A percentile compares a stretch with the other conserved stretches of the same genome.
These are phyloP conservation scores for Tetrastigma voinierianum DNA, from an alignment of 164 flowering plant species.

Conservation along the genomic window DNA sequence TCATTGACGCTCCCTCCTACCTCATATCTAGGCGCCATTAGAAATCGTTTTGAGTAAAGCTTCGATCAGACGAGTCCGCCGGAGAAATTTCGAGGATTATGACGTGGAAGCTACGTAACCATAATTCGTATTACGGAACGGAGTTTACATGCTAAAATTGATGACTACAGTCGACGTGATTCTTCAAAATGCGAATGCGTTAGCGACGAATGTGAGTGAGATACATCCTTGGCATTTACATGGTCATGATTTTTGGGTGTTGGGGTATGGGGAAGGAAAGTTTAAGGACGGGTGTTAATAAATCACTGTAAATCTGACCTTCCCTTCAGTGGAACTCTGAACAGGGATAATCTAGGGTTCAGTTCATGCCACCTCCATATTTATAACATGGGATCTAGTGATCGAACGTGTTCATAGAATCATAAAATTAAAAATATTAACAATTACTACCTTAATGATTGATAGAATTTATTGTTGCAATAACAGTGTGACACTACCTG, in stretches of 20 bases:
- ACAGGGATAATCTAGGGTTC: too few species aligned
- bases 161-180: conserved; percentile 64
- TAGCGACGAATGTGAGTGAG: conserved; percentile 54
- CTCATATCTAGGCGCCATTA: conserved; percentile 75
- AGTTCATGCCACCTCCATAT: too few species aligned
- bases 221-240: conserved; percentile 96
- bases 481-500: too few species aligned
- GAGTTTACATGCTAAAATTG: conserved; percentile 46
- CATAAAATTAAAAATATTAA: too few species aligned
- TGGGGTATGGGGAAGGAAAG: conserved; percentile 86
- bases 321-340: too few species aligned
- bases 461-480: conserved; percentile 35
- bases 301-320: conserved; percentile 56
- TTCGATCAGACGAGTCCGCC: conserved; percentile 43
- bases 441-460: too few species aligned
- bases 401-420: too few species aligned
- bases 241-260: conserved; percentile 94
- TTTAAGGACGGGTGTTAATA: conserved; percentile 39
- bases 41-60: conserved; percentile 36
- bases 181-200: conserved; percentile 78
- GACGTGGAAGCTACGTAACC: conserved; percentile 54
- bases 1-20: conserved; percentile 72
- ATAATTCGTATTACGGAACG: conserved; percentile 46
- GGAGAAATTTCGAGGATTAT: conserved; percentile 36
- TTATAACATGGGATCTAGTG: too few species aligned